phyloP scores from a whole-genome alignment of 2,329 filamentous ascomycete genomes.

The Camillea tinctor region DNA sequence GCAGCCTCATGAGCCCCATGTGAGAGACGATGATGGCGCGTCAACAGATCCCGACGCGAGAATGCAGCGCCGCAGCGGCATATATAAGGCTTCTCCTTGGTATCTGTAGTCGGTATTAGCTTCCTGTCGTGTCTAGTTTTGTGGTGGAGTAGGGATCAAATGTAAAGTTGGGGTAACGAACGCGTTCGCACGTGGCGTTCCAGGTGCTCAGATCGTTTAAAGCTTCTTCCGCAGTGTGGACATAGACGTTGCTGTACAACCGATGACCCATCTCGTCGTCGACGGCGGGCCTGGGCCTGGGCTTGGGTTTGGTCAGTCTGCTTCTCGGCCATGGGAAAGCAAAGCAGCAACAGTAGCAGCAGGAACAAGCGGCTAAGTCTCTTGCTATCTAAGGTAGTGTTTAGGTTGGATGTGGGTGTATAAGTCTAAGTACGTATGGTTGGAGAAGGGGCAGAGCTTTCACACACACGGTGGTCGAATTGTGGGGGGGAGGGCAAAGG shows the following conservation, averaged over 20 bases:
- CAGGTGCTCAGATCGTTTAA: constrained; percentile 47
- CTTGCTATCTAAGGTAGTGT: not conserved
- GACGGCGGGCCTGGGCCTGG: constrained; percentile 18
- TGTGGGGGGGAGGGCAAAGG: constrained; percentile 10
- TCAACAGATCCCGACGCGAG: constrained; percentile 44
- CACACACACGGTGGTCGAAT: constrained; percentile 10
- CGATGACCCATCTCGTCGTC: constrained; percentile 31
- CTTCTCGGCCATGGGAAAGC: constrained; percentile 27
- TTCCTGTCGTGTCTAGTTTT: constrained; percentile 6
- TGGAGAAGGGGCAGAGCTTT: constrained; percentile 23
- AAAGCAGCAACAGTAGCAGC: constrained; percentile 1
- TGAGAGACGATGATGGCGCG: constrained; percentile 42
- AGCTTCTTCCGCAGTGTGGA: constrained; percentile 41
- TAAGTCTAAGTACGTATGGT: constrained; percentile 4
- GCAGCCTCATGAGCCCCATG: constrained; percentile 32
- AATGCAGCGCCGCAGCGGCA: constrained; percentile 45
- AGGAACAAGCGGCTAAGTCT: not conserved
- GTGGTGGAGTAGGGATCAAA: constrained; percentile 16
- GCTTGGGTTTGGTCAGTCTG: constrained; percentile 30
- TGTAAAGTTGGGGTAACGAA: constrained; percentile 36
- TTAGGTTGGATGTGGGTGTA: not conserved
- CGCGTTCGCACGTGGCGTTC: constrained; percentile 47
- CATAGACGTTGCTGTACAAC: constrained; percentile 34
- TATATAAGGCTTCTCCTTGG: constrained; percentile 47
- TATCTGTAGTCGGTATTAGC: constrained; percentile 35